phyloP scores from a whole-genome alignment of 345 rosid species.

The Gossypium stocksii region DNA sequence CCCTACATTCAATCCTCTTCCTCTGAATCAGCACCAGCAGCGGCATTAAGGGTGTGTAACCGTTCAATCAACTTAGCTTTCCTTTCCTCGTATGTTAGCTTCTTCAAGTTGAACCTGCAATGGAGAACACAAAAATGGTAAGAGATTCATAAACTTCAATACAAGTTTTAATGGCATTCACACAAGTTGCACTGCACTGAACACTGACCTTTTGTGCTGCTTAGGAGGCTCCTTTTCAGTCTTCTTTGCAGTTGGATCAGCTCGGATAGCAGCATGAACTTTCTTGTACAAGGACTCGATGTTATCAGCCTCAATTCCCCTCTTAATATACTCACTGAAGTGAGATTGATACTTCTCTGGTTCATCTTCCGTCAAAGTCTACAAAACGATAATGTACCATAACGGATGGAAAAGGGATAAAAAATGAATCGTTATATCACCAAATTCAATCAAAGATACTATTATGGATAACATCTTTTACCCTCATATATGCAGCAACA shows the following conservation, averaged over 20 bases:
- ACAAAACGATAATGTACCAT: background rate
- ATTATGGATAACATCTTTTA: conserved; percentile 17
- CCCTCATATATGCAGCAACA: conserved; percentile 74
- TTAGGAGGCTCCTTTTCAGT: conserved; percentile 46
- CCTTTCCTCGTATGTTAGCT: no score
- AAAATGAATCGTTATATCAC: background rate
- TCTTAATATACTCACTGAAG: conserved; percentile 57
- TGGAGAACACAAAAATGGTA: background rate
- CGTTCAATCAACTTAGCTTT: no score
- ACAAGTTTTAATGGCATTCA: background rate
- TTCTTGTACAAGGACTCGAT: conserved; percentile 60
- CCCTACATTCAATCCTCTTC: no score
- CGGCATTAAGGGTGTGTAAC: no score
- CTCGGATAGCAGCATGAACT: conserved; percentile 71
- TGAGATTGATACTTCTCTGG: conserved; percentile 72
- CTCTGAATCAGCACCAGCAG: no score
- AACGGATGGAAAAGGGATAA: background rate
- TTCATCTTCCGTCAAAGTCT: conserved; percentile 57
- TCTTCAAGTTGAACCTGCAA: background rate
- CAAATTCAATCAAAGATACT: background rate
- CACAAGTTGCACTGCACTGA: background rate
- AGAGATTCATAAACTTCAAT: background rate
- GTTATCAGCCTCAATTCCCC: conserved; percentile 48
- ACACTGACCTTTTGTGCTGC: conserved; percentile 56
- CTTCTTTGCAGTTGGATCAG: conserved; percentile 51